Conservation (phyloP, 129 eudicot species). For the Rutidosis leptorrhynchoides region DNA sequence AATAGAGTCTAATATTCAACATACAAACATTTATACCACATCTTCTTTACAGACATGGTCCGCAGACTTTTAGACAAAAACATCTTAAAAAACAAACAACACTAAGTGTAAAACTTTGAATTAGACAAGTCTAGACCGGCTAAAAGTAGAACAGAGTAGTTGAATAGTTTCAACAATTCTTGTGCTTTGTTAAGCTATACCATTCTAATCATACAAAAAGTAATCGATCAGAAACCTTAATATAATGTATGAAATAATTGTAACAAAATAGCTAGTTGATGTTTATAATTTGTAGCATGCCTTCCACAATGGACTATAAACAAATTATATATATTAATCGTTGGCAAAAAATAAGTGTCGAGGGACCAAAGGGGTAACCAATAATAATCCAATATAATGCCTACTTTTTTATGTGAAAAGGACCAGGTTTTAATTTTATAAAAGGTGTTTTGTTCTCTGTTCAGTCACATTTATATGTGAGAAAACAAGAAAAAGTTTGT, state of each 20-base stretch:
- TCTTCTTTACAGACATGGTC: no score
- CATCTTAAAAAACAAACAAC: no score
- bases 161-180: slow-evolving; percentile 3
- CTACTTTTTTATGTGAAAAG: neutral
- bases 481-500: neutral
- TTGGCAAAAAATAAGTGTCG: neutral
- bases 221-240: neutral
- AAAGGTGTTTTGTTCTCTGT: neutral
- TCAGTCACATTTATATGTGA: neutral
- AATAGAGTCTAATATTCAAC: no score
- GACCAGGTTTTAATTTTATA: neutral
- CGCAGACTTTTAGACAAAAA: no score
- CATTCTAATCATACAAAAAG: slow-evolving; percentile 12
- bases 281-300: slow-evolving; percentile 1
- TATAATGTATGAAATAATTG: neutral
- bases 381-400: neutral
- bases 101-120: no score
- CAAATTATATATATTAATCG: neutral
- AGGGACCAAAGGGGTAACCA: slow-evolving; percentile 18
- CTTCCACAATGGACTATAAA: slow-evolving; percentile 22
- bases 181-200: neutral
- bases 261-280: slow-evolving; percentile 9
- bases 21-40: no score
- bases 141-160: no score
- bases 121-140: no score